These are phyloP conservation scores for Paramyrothecium sp. DNA, from an alignment of 2,329 filamentous ascomycete genomes.

Conservation along the genomic window DNA sequence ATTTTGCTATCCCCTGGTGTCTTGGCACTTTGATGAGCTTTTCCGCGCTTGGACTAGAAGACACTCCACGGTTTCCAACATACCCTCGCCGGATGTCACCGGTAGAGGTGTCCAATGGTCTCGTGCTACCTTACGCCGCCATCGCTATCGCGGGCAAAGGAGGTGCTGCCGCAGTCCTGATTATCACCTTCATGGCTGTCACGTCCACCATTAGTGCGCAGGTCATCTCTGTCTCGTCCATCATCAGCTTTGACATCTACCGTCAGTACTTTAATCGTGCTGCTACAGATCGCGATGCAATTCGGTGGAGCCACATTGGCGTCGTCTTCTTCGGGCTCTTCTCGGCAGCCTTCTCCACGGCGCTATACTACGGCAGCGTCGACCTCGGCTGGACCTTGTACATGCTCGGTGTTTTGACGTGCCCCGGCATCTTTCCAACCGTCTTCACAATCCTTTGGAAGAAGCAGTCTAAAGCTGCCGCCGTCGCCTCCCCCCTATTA, in stretches of 20 bases:
- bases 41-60: slow-evolving; percentile 45
- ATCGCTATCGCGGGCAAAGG: slow-evolving; percentile 68
- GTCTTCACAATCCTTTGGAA: slow-evolving; percentile 52
- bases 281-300: slow-evolving; percentile 46
- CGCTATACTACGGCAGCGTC: slow-evolving; percentile 52
- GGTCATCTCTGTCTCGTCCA: slow-evolving; percentile 51
- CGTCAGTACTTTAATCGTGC: slow-evolving; percentile 44
- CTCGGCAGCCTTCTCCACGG: slow-evolving; percentile 48
- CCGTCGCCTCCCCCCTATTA: slow-evolving; percentile 42
- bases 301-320: slow-evolving; percentile 50
- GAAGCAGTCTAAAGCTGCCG: slow-evolving; percentile 45
- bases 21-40: slow-evolving; percentile 50
- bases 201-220: slow-evolving; percentile 55
- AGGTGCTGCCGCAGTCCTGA: slow-evolving; percentile 64
- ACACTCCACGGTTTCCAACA: slow-evolving; percentile 48
- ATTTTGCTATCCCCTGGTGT: slow-evolving; percentile 53
- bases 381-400: slow-evolving; percentile 54
- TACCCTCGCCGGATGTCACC: slow-evolving; percentile 55
- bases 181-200: slow-evolving; percentile 77
- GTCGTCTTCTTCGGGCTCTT: slow-evolving; percentile 52
- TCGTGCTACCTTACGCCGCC: slow-evolving; percentile 69
- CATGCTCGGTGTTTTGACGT: slow-evolving; percentile 52
- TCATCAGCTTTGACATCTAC: slow-evolving; percentile 54
- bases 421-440: slow-evolving; percentile 34
- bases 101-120: slow-evolving; percentile 62